Percentiles rank a stretch among this genome's conserved stretches.
These are phyloP conservation scores for Phytophthora macrochlamydospora DNA, from an alignment of 352 stramenopile species.

Conservation along the genomic window DNA sequence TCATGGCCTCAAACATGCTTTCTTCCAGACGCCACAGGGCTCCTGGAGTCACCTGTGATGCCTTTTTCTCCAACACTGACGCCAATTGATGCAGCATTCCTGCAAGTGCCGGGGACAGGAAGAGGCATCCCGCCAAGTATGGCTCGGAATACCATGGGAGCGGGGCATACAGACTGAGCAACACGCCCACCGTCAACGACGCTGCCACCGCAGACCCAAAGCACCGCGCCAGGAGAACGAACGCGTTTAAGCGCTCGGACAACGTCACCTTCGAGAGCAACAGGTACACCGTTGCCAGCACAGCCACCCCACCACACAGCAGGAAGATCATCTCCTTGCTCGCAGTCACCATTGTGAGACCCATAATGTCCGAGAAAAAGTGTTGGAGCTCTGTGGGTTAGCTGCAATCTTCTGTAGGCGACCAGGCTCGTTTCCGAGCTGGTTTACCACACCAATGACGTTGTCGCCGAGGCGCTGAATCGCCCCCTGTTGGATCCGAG, in stretches of 20 bases:
- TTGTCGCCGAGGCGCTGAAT: conserved; percentile 81
- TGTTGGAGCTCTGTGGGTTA: conserved; percentile 65
- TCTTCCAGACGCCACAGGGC: conserved; percentile 61
- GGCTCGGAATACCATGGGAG: conserved; percentile 74
- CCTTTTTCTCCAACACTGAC: conserved; percentile 38
- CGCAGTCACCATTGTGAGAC: conserved; percentile 66
- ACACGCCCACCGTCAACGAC: conserved; percentile 42
- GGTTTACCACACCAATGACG: conserved; percentile 59
- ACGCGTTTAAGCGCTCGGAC: conserved; percentile 36
- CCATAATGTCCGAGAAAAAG: conserved; percentile 80
- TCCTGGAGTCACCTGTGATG: conserved; percentile 17
- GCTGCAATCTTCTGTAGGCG: conserved; percentile 60
- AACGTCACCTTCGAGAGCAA: conserved; percentile 51
- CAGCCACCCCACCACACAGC: conserved; percentile 47
- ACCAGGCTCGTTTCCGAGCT: conserved; percentile 45
- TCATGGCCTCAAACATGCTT: conserved; percentile 65
- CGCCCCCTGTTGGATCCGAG: conserved; percentile 66
- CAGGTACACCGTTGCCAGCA: conserved; percentile 49
- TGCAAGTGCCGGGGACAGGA: conserved; percentile 49
- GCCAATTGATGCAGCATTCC: conserved; percentile 61
- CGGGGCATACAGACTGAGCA: conserved; percentile 70
- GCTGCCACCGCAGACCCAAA: conserved; percentile 36
- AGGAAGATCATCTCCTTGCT: conserved; percentile 46
- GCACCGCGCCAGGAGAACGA: conserved; percentile 49
- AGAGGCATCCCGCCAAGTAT: conserved; percentile 50